phyloP scores from a whole-genome alignment of 106 monocot genomes.

The Chionographis japonica region DNA sequence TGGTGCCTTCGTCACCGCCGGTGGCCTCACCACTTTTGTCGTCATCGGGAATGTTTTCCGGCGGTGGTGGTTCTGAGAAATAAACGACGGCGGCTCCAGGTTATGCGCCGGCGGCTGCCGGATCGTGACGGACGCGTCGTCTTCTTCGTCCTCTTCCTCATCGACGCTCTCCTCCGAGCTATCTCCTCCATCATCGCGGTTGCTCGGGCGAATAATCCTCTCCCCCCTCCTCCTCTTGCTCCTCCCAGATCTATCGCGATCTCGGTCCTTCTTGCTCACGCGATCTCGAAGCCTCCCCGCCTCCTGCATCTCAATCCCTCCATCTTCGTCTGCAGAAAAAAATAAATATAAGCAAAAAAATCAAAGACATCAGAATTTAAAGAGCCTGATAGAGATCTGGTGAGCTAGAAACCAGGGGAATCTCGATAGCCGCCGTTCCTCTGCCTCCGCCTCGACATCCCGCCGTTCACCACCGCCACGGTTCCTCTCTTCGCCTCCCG shows the following conservation, averaged over 20 bases:
- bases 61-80: constrained; percentile 22
- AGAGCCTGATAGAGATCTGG: background rate
- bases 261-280: constrained; percentile 61
- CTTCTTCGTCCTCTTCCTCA: constrained; percentile 82
- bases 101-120: constrained; percentile 18
- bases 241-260: constrained; percentile 73
- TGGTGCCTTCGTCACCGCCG: constrained; percentile 47
- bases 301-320: constrained; percentile 61
- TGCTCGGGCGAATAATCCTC: constrained; percentile 48
- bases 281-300: constrained; percentile 55
- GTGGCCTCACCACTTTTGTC: constrained; percentile 31
- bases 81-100: constrained; percentile 8
- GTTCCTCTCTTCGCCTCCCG: constrained; percentile 55
- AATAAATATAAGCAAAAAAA: background rate
- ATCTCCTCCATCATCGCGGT: constrained; percentile 45
- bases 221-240: constrained; percentile 80
- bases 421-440: constrained; percentile 43
- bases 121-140: constrained; percentile 29
- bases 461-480: constrained; percentile 40
- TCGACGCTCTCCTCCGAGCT: constrained; percentile 70
- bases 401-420: constrained; percentile 35
- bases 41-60: constrained; percentile 38
- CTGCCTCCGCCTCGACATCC: constrained; percentile 46
- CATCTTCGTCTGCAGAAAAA: constrained; percentile 61
- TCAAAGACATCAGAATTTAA: background rate